Base-by-base conservation (phyloP, 1,284 basidiomycete genomes). In the Irpex rosettiformis region DNA sequence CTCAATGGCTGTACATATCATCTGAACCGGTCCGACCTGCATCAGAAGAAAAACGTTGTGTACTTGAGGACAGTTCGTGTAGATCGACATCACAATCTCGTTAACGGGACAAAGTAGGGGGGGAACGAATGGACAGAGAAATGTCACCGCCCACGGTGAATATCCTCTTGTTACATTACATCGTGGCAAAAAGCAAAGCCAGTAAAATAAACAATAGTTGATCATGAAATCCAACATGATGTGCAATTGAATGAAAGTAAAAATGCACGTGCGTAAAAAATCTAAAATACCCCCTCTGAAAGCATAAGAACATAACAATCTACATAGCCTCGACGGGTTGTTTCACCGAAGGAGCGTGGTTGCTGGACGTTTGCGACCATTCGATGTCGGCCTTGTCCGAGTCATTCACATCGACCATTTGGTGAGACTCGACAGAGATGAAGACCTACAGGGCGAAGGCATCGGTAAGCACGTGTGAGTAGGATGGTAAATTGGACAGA, bases 401-500 rank as follows among this genome's bases (percentile, higher is more conserved):
- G n/a, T 37, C 33, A 37, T 37, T 37, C 11, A 8, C 33, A 27
- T 71, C 70, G 40, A 65, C 62, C 67, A 71, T 68, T 59, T 70
- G 67, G 58, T 71, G 70, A 6, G 66, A 66, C 59, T 71, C 70
- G 56, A 71, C 69, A 59, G 70, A 66, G 37, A 71, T 68, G 62
- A 65, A 70, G 8, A 71, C 69, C 58, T 69, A 64, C 40, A 63
- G 65, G 25, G 64, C 61, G 18, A 56, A 57, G 58, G 16, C 47
- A 33, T 27, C 16, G 16, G 24, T 18, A 24, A 43, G 21, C 24
- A 54, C 40, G 24, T 13, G 30, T n/a, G 5, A 18, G 3, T 24
- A 11, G 25, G 8, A 6, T 24, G 10, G 5, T 7, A 49, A 18
- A 1, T n/a, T 52, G 8, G 18, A 7, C n/a, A 25, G 10, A 10